A percentile compares a stretch with the other conserved stretches of the same genome.
Evolutionary conservation across 805 yeast genomes (phyloP).

Genomic region (Kluyveromyces lactis): DNA sequence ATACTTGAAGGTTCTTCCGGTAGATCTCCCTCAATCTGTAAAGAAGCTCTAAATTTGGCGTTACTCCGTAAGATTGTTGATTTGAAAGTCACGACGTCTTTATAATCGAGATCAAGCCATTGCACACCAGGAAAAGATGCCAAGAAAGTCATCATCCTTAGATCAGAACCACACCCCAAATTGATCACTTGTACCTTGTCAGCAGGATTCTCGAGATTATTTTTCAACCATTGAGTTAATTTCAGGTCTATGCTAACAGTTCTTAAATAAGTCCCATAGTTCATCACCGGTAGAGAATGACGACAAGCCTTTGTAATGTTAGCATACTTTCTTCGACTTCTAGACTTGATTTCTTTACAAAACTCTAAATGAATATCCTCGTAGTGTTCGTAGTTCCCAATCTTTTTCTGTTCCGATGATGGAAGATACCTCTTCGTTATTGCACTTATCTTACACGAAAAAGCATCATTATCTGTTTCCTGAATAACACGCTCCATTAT

Average conservation of each 20-base stretch:
- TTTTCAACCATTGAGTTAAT: constrained; percentile 34
- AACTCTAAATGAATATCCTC: constrained; percentile 19
- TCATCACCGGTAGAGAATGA: constrained; percentile 54
- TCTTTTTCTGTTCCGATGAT: constrained; percentile 25
- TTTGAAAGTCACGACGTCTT: constrained; percentile 39
- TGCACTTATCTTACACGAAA: constrained; percentile 57
- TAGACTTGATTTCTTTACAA: constrained; percentile 12
- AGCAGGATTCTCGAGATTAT: constrained; percentile 7
- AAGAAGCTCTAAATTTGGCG: constrained; percentile 4
- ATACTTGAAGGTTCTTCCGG: background rate
- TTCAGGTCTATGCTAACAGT: constrained; percentile 44
- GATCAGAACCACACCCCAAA: constrained; percentile 64
- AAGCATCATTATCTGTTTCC: constrained; percentile 59
- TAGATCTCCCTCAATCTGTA: background rate
- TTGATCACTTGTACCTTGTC: constrained; percentile 45
- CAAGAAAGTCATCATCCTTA: constrained; percentile 38
- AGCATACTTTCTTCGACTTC: constrained; percentile 14
- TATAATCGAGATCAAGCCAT: constrained; percentile 45
- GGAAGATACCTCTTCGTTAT: constrained; percentile 39
- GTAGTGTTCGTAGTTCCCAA: constrained; percentile 10
- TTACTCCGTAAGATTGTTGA: constrained; percentile 14
- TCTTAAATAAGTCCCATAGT: constrained; percentile 61
- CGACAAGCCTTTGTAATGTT: constrained; percentile 14
- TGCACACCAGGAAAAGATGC: constrained; percentile 20
- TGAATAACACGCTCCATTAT: constrained; percentile 23